Evolutionary conservation across 441 rosid species (phyloP), one percentile per base, ranked within the genome.

Genomic region (Erodium moschatum): DNA sequence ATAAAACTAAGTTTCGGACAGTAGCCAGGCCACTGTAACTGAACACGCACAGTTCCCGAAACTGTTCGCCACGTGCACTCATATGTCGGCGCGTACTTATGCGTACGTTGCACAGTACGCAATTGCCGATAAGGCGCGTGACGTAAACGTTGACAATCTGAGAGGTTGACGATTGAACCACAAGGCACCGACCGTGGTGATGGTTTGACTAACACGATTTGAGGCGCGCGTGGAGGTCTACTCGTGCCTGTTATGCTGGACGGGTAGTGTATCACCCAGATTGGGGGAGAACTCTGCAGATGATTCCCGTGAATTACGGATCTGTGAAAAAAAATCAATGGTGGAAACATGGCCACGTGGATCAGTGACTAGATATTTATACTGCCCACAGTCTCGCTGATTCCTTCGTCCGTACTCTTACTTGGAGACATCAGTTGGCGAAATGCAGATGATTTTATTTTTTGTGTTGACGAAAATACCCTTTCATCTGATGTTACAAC

Each of bases 331-430:
- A 65, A 73, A 42, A 66, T 67, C 0, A 18, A 65, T 58, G 82
- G 84, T 77, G 5, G n/a, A 71, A 72, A 64, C 76, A 82, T 61
- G 13, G 66, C 84, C 84, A 80, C 83, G 84, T 81, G 83, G 83
- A 74, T 2, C 0, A 2, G 65, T 46, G 19, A n/a, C 13, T 67
- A 64, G 69, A 21, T 5, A 66, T 29, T 15, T 46, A 42, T 65
- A 73, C 46, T n/a, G n/a, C n/a, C n/a, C n/a, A n/a, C n/a, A n/a
- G n/a, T n/a, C n/a, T n/a, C n/a, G 52, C 11, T 15, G 70, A 20
- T 67, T 54, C 68, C 70, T 19, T 18, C 40, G 24, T 24, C 77
- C 83, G 78, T 64, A 76, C 74, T 64, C 69, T 18, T 40, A 31
- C 63, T 7, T 15, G 72, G 83, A 60, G 74, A 74, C 76, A 73